These are phyloP conservation scores for Leccinum variicolor DNA, from an alignment of 768 basidiomycete species.

Conservation along the genomic window DNA sequence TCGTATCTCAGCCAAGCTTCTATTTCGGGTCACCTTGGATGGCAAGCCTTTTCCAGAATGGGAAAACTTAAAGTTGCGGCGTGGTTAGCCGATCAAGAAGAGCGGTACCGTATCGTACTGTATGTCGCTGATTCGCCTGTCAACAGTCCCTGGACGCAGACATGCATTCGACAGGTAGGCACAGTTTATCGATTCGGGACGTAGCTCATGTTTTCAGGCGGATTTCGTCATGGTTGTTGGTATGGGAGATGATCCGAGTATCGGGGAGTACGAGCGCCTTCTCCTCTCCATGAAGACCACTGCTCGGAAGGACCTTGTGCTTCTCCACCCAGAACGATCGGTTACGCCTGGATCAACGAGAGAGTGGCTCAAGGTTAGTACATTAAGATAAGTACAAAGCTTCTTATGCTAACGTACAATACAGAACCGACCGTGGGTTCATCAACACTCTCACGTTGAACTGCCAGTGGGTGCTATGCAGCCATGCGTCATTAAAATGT, in stretches of 20 bases:
- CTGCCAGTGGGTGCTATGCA: constrained; percentile 56
- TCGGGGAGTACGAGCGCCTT: constrained; percentile 94
- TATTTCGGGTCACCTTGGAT: constrained; percentile 86
- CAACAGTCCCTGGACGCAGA: constrained; percentile 96
- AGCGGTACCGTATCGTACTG: constrained; percentile 88
- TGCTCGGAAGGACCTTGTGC: constrained; percentile 93
- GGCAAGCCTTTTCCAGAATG: constrained; percentile 94
- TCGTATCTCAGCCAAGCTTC: constrained; percentile 93
- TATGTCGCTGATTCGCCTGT: constrained; percentile 97
- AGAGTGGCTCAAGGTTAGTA: constrained; percentile 87
- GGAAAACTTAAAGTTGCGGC: constrained; percentile 91
- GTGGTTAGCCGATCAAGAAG: constrained; percentile 95
- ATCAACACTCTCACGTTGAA: constrained; percentile 95
- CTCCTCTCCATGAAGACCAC: constrained; percentile 96
- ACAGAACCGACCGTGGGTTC: constrained; percentile 92
- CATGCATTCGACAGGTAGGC: constrained; percentile 88
- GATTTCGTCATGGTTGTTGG: constrained; percentile 94
- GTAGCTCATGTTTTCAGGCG: constrained; percentile 46
- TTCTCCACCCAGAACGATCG: constrained; percentile 88
- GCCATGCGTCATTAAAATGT: background rate
- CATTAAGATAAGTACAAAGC: background rate
- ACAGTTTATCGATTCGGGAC: background rate
- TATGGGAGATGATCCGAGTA: constrained; percentile 85
- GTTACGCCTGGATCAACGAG: constrained; percentile 90
- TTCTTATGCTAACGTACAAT: constrained; percentile 3